phyloP scores from a whole-genome alignment of 2,329 filamentous ascomycete species.

The Tolypocladium amazonense region DNA sequence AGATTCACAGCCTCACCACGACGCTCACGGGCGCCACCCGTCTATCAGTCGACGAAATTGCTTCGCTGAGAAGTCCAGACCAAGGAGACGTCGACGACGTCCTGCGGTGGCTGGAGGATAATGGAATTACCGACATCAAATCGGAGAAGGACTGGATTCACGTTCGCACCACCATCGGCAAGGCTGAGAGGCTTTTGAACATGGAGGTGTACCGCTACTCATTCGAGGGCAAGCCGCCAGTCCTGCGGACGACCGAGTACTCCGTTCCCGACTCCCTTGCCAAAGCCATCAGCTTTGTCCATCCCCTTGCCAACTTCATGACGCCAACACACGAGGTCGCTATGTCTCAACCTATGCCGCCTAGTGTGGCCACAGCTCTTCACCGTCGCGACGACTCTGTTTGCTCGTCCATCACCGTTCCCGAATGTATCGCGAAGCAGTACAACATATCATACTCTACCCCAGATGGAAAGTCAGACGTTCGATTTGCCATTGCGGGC shows the following conservation, averaged over 20 bases:
- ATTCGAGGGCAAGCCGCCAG: constrained; percentile 22
- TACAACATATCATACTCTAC: constrained; percentile 33
- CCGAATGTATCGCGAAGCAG: constrained; percentile 29
- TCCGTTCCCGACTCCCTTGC: constrained; percentile 28
- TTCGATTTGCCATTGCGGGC: constrained; percentile 34
- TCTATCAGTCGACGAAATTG: constrained; percentile 25
- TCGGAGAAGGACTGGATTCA: constrained; percentile 29
- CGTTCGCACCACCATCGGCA: constrained; percentile 27
- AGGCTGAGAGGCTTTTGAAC: constrained; percentile 28
- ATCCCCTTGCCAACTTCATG: constrained; percentile 40
- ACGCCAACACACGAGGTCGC: constrained; percentile 22
- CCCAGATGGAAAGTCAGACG: constrained; percentile 17
- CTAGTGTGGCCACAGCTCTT: not conserved
- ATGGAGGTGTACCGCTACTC: constrained; percentile 30
- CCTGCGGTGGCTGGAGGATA: constrained; percentile 28
- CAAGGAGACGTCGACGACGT: constrained; percentile 23
- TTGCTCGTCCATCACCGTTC: constrained; percentile 17
- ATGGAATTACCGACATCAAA: constrained; percentile 21
- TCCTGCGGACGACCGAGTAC: constrained; percentile 34
- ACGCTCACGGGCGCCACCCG: constrained; percentile 14
- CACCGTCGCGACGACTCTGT: not conserved
- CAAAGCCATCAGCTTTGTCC: constrained; percentile 31
- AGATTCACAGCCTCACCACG: constrained; percentile 14
- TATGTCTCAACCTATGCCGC: not conserved
- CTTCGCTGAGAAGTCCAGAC: constrained; percentile 23